Evolutionary conservation across 2,329 filamentous ascomycete species (phyloP).

Genomic region (Cercospora zeae-maydis): DNA sequence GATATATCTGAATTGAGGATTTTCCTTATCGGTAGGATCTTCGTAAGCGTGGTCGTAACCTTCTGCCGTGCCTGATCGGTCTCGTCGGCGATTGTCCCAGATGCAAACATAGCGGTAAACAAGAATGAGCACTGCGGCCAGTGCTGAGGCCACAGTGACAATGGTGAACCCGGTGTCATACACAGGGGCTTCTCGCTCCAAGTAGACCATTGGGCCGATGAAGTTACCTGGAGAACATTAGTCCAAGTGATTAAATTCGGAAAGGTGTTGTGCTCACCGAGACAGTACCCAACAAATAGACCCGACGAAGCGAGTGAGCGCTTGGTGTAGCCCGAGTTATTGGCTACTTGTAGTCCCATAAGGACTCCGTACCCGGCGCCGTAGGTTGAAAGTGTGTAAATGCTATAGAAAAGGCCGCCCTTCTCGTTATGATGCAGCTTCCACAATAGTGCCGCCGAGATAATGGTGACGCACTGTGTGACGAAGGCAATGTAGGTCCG

Average conservation of each 20-base stretch:
- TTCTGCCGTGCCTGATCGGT: conserved; percentile 45
- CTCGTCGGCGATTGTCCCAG: conserved; percentile 44
- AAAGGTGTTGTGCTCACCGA: neutral
- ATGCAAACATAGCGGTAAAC: conserved; percentile 32
- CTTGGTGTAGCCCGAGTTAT: neutral
- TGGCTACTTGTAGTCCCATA: neutral
- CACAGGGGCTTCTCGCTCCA: neutral
- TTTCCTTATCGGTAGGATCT: conserved; percentile 49
- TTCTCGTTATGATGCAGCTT: neutral
- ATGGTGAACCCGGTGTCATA: neutral
- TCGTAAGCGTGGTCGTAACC: conserved; percentile 53
- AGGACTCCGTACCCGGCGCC: neutral
- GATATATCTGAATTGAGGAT: conserved; percentile 23
- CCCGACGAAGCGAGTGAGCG: neutral
- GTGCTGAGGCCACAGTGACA: neutral
- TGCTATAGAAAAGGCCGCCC: neutral
- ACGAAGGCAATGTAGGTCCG: neutral
- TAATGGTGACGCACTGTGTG: neutral
- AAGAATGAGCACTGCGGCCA: neutral
- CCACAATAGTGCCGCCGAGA: neutral
- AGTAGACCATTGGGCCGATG: neutral
- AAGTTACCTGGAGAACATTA: neutral
- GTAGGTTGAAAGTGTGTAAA: neutral
- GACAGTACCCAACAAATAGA: neutral
- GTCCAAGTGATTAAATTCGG: neutral